Evolutionary conservation across 2,329 filamentous ascomycete species (phyloP), one percentile per base, ranked within the genome.

Genomic region (Aspergillus luchuensis): DNA sequence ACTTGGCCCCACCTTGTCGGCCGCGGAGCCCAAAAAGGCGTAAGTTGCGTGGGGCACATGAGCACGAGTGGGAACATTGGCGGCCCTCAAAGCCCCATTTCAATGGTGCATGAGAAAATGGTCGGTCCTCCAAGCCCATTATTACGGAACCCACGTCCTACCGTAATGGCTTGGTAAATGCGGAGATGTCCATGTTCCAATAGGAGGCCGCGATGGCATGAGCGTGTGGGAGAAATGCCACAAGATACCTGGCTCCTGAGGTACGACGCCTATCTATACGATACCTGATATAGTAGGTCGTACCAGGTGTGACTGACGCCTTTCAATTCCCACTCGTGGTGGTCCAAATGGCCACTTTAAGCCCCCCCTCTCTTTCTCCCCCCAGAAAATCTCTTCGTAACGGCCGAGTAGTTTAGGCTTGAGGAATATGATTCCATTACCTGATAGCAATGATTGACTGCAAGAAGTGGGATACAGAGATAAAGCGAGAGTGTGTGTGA

Each of bases 11-110:
- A 65, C 67, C 50, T 58, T 58, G 39, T 63, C 66, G 63, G 66
- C 63, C 63, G 66, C 63, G 67, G 63, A 67, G 60, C 66, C 65
- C 63, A 67, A 66, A 67, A 64, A 57, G 64, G 63, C 59, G 64
- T 62, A 64, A 64, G 60, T 58, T 33, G 53, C 59, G 66, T 68
- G 65, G 66, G 57, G 64, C 61, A 39, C 61, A 63, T 59, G 62
- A 65, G 64, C 66, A 70, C 66, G 67, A 70, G 67, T 66, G 63
- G 63, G 59, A 60, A 61, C 57, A 60, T 53, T 59, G 60, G 61
- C 61, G 59, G 55, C 38, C 59, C 57, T 60, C 60, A 62, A 52
- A 58, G 52, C 61, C 62, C 59, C 57, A 59, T 66, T 62, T 64
- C 58, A 61, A 66, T 62, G 52, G 59, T 60, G 58, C 30, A 45